Base-by-base conservation (phyloP, 2,329 filamentous ascomycete species). In the Grosmannia penicillata region DNA sequence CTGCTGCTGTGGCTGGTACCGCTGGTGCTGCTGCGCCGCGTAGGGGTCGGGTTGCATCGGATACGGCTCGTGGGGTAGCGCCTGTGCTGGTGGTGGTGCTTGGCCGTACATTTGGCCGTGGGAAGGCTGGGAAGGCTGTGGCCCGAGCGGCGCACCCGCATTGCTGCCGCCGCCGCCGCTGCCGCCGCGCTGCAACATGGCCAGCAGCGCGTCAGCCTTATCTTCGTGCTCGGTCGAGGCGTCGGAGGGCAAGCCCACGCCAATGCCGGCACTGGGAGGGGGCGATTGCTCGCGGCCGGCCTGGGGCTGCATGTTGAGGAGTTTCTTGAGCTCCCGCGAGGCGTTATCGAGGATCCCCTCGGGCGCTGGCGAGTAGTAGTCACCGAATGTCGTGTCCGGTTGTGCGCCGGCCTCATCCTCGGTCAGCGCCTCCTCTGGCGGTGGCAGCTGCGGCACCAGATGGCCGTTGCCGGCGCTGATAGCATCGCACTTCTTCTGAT, bases 401-500 rank as follows among this genome's bases (percentile, higher is more conserved):
- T 66, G 56, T 32, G 56, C 52, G 47, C 61, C 59, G n/a, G 59
- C 52, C 37, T 82, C 76, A 39, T 82, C 78, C 52, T 81, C 74
- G 7, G 74, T 74, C 37, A 69, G 56, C 27, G 64, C 61, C 44
- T 80, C 73, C 31, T 78, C 70, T 19, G 63, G 56, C 13, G 65
- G 59, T 6, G 43, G 32, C 9, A 30, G 57, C 17, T 63, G 60
- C 14, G 60, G 53, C 15, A 61, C 53, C 6, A 62, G 49, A 24
- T 68, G 60, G 24, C 53, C 56, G 27, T 54, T 62, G 22, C 60
- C 49, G 15, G 45, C 45, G 13, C 61, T 62, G 48, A 64, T 62
- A 8, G 65, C 63, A 48, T 83, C 82, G n/a, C 70, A 66, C 59
- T 79, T 86, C 62, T 75, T 80, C 59, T 93, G 84, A 46, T 80